Conservation (phyloP, 2,329 filamentous ascomycete genomes). For the Fusarium aywerte region DNA sequence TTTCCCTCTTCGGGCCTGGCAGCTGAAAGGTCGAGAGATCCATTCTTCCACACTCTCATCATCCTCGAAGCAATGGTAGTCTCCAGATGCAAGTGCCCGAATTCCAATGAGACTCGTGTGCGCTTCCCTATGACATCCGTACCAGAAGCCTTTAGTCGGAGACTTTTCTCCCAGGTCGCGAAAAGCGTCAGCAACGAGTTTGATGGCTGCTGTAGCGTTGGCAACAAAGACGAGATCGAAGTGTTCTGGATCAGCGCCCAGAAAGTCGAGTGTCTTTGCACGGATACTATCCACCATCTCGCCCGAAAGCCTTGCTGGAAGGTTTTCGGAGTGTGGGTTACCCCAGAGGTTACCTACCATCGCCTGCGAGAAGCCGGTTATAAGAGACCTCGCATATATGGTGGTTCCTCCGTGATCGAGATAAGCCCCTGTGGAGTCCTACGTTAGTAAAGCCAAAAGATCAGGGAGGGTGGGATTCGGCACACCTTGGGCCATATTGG, state of each 20-base stretch:
- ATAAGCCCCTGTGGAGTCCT: slow-evolving; percentile 53
- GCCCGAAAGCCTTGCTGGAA: slow-evolving; percentile 67
- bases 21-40: slow-evolving; percentile 48
- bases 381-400: slow-evolving; percentile 67
- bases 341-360: slow-evolving; percentile 70
- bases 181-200: slow-evolving; percentile 69
- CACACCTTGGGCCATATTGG: slow-evolving; percentile 45
- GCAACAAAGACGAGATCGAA: slow-evolving; percentile 71
- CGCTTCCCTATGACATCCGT: slow-evolving; percentile 69
- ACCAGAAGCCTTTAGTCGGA: slow-evolving; percentile 61
- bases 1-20: slow-evolving; percentile 29
- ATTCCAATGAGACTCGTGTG: slow-evolving; percentile 76
- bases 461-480: background rate
- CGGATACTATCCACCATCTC: slow-evolving; percentile 67
- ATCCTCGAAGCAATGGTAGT: slow-evolving; percentile 68
- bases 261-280: slow-evolving; percentile 64
- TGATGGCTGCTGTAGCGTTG: slow-evolving; percentile 72
- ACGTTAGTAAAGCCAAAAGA: slow-evolving; percentile 9
- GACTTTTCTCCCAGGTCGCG: slow-evolving; percentile 62
- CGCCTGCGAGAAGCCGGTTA: slow-evolving; percentile 65
- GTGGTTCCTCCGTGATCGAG: slow-evolving; percentile 69
- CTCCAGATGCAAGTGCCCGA: slow-evolving; percentile 67
- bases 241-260: slow-evolving; percentile 67
- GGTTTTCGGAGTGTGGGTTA: slow-evolving; percentile 74
- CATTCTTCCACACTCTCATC: slow-evolving; percentile 64